These are phyloP conservation scores for Mycena rosella DNA, from an alignment of 768 basidiomycete genomes.

Conservation along the genomic window DNA sequence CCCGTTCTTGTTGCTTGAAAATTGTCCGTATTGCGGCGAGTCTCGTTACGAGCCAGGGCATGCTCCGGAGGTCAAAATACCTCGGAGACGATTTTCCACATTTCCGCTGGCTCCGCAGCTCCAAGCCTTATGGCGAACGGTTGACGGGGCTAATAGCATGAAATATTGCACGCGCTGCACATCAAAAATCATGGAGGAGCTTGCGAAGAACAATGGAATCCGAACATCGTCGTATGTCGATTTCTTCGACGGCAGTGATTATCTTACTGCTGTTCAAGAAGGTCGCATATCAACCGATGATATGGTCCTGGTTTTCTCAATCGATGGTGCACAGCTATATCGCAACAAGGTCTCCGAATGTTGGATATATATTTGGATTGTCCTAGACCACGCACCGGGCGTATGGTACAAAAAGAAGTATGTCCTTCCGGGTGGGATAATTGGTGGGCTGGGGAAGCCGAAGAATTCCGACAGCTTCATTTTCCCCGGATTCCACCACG, in stretches of 20 bases:
- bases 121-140: conserved; percentile 50
- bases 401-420: conserved; percentile 43
- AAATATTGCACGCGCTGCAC: conserved; percentile 42
- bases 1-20: too few relatives aligned
- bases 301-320: conserved; percentile 36
- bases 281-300: conserved; percentile 41
- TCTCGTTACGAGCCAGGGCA: too few relatives aligned
- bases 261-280: conserved; percentile 39
- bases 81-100: conserved; percentile 4
- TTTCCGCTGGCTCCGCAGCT: conserved; percentile 58
- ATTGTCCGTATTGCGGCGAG: too few relatives aligned
- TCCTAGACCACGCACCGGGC: conserved; percentile 42
- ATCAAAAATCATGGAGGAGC: conserved; percentile 29
- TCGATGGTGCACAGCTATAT: conserved; percentile 45
- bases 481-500: conserved; percentile 42
- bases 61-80: too few relatives aligned
- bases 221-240: conserved; percentile 36
- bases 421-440: conserved; percentile 43
- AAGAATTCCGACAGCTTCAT: conserved; percentile 46
- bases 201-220: conserved; percentile 10
- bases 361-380: conserved; percentile 44
- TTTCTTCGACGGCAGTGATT: conserved; percentile 46
- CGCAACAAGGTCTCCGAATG: conserved; percentile 34
- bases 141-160: conserved; percentile 41
- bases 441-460: conserved; percentile 49